phyloP scores from a whole-genome alignment of 805 yeast genomes.

The Ogataea parapolymorpha region DNA sequence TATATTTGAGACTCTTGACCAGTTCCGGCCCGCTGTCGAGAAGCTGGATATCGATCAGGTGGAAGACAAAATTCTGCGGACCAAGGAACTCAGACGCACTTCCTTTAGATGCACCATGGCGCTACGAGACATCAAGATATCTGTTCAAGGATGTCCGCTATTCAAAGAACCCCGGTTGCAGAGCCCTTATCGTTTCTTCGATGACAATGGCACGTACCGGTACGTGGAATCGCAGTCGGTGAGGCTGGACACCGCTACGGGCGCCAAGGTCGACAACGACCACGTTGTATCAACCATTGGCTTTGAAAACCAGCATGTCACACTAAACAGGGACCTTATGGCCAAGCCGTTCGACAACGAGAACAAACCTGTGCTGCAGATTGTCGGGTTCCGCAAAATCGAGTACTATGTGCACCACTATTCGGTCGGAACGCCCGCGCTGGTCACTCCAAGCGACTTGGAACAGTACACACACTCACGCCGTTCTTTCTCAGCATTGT shows the following conservation, averaged over 20 bases:
- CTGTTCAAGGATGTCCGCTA: conserved; percentile 70
- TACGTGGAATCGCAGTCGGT: conserved; percentile 49
- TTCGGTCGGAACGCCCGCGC: conserved; percentile 51
- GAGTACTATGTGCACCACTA: conserved; percentile 47
- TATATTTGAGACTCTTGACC: conserved; percentile 16
- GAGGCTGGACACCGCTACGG: conserved; percentile 39
- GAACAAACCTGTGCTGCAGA: conserved; percentile 50
- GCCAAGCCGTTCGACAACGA: conserved; percentile 31
- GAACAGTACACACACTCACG: conserved; percentile 59
- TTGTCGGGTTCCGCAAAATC: conserved; percentile 63
- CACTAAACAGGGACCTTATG: conserved; percentile 37
- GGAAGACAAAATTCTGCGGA: conserved; percentile 46
- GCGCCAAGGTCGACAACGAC: conserved; percentile 34
- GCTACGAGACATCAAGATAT: conserved; percentile 56
- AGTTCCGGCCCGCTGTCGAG: conserved; percentile 34
- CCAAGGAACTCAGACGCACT: conserved; percentile 60
- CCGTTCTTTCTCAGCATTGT: conserved; percentile 64
- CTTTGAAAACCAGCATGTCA: conserved; percentile 46
- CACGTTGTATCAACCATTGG: conserved; percentile 37
- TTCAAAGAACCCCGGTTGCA: conserved; percentile 51
- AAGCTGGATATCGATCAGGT: conserved; percentile 43
- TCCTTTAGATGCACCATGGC: conserved; percentile 61
- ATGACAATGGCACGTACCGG: conserved; percentile 47
- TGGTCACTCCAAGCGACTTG: conserved; percentile 64
- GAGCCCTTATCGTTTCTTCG: conserved; percentile 51